Evolutionary conservation across 352 stramenopile genomes (phyloP).

Genomic region (Globisporangium canariense): DNA sequence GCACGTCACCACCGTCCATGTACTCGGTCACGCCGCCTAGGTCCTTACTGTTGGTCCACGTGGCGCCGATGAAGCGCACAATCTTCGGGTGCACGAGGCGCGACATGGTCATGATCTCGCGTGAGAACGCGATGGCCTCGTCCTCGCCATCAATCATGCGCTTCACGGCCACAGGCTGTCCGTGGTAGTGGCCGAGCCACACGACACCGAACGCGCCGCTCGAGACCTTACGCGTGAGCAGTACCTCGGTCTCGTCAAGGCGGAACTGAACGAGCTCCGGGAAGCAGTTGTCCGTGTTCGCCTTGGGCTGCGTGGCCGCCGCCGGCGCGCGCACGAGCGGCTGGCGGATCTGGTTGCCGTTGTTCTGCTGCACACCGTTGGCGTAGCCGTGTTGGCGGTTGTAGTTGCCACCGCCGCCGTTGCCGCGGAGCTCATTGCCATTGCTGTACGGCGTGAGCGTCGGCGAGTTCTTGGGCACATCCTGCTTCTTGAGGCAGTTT

Average conservation of each 20-base stretch:
- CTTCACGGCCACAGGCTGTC: constrained; percentile 82
- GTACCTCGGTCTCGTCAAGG: constrained; percentile 78
- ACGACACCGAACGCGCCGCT: constrained; percentile 80
- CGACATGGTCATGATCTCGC: constrained; percentile 84
- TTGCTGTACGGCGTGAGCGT: constrained; percentile 8
- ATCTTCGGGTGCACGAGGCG: constrained; percentile 78
- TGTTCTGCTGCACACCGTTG: neutral
- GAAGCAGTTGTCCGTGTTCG: constrained; percentile 60
- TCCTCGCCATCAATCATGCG: constrained; percentile 84
- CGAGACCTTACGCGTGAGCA: constrained; percentile 81
- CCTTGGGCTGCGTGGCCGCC: constrained; percentile 11
- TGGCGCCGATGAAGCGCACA: constrained; percentile 83
- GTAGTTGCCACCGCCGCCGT: neutral
- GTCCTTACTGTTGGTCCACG: constrained; percentile 77
- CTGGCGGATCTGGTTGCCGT: neutral
- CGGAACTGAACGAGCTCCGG: constrained; percentile 67
- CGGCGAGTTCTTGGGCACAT: constrained; percentile 11
- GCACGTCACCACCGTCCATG: constrained; percentile 84
- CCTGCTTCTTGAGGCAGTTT: constrained; percentile 10
- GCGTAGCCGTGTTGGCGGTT: neutral
- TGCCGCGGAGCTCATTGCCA: neutral
- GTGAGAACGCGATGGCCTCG: constrained; percentile 67
- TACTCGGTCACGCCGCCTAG: constrained; percentile 81
- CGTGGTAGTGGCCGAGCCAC: constrained; percentile 86
- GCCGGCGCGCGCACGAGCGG: constrained; percentile 3